Percentiles rank a stretch among this genome's conserved stretches.
Conservation (phyloP, 1,139 yeast species). For the Magnusiomyces magnusii region DNA sequence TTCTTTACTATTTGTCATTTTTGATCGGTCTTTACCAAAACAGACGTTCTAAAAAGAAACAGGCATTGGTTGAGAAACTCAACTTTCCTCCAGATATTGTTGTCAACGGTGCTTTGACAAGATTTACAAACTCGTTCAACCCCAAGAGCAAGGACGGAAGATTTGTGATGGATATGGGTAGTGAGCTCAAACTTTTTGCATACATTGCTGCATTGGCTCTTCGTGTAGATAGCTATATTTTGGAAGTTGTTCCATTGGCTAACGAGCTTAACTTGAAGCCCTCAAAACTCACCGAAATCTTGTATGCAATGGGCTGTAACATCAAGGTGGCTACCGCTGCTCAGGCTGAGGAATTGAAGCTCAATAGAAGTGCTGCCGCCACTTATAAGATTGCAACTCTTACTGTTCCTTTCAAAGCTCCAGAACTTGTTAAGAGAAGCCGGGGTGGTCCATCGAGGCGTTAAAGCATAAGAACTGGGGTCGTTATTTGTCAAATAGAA, state of each 20-base stretch:
- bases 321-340: conserved; percentile 69
- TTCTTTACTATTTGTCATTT: conserved; percentile 57
- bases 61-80: conserved; percentile 51
- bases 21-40: not conserved
- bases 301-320: conserved; percentile 75
- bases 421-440: conserved; percentile 70
- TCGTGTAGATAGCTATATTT: conserved; percentile 66
- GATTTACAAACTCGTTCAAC: conserved; percentile 43
- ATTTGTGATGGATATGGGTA: conserved; percentile 78
- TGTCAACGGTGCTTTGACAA: conserved; percentile 62
- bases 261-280: conserved; percentile 81
- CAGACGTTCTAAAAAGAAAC: conserved; percentile 43
- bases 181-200: conserved; percentile 80
- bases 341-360: conserved; percentile 69
- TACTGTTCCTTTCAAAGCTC: conserved; percentile 84
- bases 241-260: conserved; percentile 76
- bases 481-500: too few species aligned
- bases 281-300: conserved; percentile 56
- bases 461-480: too few species aligned
- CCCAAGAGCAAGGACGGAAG: conserved; percentile 41
- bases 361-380: conserved; percentile 34
- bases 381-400: conserved; percentile 73
- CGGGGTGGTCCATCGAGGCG: conserved; percentile 32
- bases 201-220: conserved; percentile 64
- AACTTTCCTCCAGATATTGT: conserved; percentile 60